phyloP scores from a whole-genome alignment of 768 basidiomycete genomes.

The Psilocybe cubensis region DNA sequence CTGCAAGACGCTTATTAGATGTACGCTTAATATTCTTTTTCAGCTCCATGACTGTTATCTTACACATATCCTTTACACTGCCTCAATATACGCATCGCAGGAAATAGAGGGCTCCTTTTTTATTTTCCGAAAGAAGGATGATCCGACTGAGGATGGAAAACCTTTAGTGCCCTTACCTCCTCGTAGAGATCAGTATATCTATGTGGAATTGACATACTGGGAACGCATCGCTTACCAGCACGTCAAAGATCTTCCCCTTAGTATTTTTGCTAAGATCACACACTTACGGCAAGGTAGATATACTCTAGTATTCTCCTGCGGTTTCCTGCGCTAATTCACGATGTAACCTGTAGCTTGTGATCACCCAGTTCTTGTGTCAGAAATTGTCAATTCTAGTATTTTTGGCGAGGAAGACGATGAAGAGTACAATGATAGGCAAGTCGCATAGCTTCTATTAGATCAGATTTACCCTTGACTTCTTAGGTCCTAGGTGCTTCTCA shows the following conservation, averaged over 20 bases:
- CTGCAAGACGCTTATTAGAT: neutral
- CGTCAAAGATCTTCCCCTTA: neutral
- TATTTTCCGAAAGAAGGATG: slow-evolving; percentile 12
- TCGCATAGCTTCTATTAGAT: too few species aligned
- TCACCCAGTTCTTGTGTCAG: slow-evolving; percentile 7
- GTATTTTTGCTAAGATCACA: slow-evolving; percentile 8
- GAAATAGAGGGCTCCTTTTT: slow-evolving; percentile 2
- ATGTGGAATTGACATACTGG: neutral
- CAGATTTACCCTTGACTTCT: neutral
- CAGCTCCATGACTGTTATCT: neutral
- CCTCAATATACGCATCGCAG: slow-evolving; percentile 1
- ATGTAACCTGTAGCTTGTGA: slow-evolving; percentile 7
- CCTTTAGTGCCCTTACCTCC: slow-evolving; percentile 4
- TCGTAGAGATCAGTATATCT: slow-evolving; percentile 3
- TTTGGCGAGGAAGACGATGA: neutral
- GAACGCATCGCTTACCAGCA: slow-evolving; percentile 5
- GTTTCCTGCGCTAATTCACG: neutral
- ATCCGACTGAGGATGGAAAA: neutral
- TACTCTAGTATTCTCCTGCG: neutral
- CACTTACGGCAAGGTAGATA: slow-evolving; percentile 14
- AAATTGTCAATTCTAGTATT: neutral
- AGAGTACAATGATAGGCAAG: neutral
- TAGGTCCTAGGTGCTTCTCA: neutral
- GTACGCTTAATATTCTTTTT: neutral
- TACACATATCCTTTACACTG: too few species aligned